Evolutionary conservation across 371 early-diverging fungal genomes (phyloP).

Genomic region (Zancudomyces culisetae): DNA sequence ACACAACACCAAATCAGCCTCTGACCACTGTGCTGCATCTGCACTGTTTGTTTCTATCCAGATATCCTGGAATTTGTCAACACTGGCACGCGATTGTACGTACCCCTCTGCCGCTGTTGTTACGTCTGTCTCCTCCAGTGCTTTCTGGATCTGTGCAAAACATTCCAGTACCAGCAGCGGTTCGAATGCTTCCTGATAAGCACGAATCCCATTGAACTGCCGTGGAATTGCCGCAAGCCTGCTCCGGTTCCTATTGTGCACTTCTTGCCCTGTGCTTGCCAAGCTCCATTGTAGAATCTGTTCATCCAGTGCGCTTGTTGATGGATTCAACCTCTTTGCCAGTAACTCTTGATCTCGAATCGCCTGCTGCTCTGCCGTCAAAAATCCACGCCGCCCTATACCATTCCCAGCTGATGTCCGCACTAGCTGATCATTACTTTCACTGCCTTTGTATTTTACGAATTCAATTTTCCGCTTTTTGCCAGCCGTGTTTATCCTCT

Average conservation of each 20-base stretch:
- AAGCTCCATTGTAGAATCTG: slow-evolving; percentile 13
- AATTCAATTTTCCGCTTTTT: not conserved
- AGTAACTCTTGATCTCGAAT: slow-evolving; percentile 10
- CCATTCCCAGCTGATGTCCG: not conserved
- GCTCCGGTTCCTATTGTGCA: not conserved
- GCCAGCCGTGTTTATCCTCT: not conserved
- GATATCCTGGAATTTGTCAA: slow-evolving; percentile 58
- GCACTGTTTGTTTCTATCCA: slow-evolving; percentile 25
- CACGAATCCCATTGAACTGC: slow-evolving; percentile 30
- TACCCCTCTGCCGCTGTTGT: slow-evolving; percentile 26
- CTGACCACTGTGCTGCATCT: slow-evolving; percentile 16
- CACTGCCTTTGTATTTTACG: not conserved
- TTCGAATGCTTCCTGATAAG: slow-evolving; percentile 52
- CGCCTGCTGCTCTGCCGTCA: slow-evolving; percentile 5
- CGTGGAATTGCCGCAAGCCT: too few species aligned
- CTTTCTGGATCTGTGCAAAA: slow-evolving; percentile 59
- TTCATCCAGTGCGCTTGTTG: slow-evolving; percentile 10
- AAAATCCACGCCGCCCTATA: not conserved
- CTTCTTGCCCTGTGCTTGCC: slow-evolving; percentile 10
- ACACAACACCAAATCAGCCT: slow-evolving; percentile 28
- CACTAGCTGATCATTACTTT: not conserved
- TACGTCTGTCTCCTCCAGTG: slow-evolving; percentile 37
- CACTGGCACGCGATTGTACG: slow-evolving; percentile 32
- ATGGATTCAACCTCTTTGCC: slow-evolving; percentile 15
- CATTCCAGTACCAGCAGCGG: slow-evolving; percentile 67